Percentiles rank a stretch among this genome's conserved stretches.
phyloP scores from a whole-genome alignment of 108 stramenopile genomes.

The Cylindrotheca closterium region DNA sequence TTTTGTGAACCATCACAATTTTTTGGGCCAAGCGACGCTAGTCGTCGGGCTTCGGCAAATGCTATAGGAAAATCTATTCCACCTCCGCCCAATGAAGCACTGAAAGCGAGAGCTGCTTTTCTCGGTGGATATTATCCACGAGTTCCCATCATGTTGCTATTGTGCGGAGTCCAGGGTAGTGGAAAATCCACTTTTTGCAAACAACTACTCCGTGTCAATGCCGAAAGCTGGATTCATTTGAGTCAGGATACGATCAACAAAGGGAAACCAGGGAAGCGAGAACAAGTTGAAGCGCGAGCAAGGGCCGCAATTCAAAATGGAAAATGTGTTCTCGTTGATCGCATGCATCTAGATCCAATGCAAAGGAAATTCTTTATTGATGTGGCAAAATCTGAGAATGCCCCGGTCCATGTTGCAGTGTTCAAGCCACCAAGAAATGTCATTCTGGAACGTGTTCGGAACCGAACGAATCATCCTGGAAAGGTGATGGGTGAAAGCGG shows the following conservation, averaged over 20 bases:
- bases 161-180: slow-evolving; percentile 74
- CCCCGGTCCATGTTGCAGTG: slow-evolving; percentile 60
- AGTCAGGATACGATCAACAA: slow-evolving; percentile 82
- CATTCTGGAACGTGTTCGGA: slow-evolving; percentile 50
- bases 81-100: slow-evolving; percentile 32
- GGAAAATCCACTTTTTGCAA: slow-evolving; percentile 73
- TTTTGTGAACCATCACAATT: slow-evolving; percentile 67
- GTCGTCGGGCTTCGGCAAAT: slow-evolving; percentile 24
- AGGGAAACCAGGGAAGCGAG: slow-evolving; percentile 73
- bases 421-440: slow-evolving; percentile 51
- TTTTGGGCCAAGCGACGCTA: slow-evolving; percentile 63
- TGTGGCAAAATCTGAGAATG: slow-evolving; percentile 4
- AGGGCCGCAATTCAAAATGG: slow-evolving; percentile 33
- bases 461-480: slow-evolving; percentile 74
- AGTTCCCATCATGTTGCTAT: slow-evolving; percentile 58
- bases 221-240: slow-evolving; percentile 52
- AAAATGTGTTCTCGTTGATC: slow-evolving; percentile 67
- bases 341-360: slow-evolving; percentile 72
- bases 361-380: slow-evolving; percentile 41
- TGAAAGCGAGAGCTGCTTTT: slow-evolving; percentile 49
- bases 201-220: neutral
- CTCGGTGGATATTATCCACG: slow-evolving; percentile 52
- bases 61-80: neutral
- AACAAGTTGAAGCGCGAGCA: slow-evolving; percentile 60
- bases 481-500: slow-evolving; percentile 67